Base-by-base conservation (phyloP, 768 basidiomycete genomes). In the Mycena polygramma region DNA sequence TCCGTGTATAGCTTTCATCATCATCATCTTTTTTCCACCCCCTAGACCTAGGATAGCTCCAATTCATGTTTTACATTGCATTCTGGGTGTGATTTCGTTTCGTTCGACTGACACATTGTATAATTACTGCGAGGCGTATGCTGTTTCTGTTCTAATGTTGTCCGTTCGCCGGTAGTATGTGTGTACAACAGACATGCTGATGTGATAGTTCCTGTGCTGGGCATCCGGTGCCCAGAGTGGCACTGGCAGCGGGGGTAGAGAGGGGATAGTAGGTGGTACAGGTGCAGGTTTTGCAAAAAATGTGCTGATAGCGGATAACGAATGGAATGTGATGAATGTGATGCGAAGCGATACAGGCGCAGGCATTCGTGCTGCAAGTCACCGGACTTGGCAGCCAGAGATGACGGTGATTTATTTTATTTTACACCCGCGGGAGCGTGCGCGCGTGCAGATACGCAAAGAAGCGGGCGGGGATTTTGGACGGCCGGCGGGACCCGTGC, bases 371-470 rank as follows among this genome's bases (percentile, higher is more conserved):
- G 11, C 45, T 46, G 45, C 15, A 41, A 41, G 41, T 41, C 41
- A 2, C 11, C 10, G 41, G 3, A 10, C 11, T 41, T 15, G 41
- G 11, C 11, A 41, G 41, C 41, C 2, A 10, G 41, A 2, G 11
- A 15, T 41, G 7, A 39, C 7, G 39, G 7, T 39, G 39, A 7
- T 41, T 15, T 19, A 3, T 46, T 46, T 46, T 15, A 7, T 41
- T 4, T 41, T 41, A 41, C 41, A 41, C 41, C 10, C 41, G 41
- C 41, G 41, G 11, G 41, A 41, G 41, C 11, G 41, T 20, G 45
- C 66, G 66, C 41, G 58, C 35, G 24, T 68, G 59, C 19, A 71
- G 61, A 46, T 71, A 71, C 24, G 64, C 51, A 17, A 71, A 51
- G 24, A 71, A 62, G 37, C 69, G 63, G 63, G 49, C 53, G 11